A percentile compares a stretch with the other conserved stretches of the same genome.
Conservation (phyloP, 306 rosid genomes). For the Acacia melanoxylon region DNA sequence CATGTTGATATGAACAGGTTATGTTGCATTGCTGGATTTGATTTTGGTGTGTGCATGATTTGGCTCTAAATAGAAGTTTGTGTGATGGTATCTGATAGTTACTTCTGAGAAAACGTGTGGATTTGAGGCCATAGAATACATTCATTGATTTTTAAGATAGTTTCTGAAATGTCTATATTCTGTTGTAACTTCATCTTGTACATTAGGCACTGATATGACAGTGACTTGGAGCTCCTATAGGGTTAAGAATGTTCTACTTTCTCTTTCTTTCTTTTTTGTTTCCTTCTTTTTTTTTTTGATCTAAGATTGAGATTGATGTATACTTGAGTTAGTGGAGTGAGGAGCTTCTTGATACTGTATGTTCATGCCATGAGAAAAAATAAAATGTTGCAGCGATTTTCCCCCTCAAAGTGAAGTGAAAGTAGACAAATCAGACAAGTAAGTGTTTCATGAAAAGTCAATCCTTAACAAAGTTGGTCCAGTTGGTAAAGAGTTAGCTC, state of each 20-base stretch:
- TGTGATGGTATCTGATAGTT: neutral
- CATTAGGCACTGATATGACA: conserved; percentile 28
- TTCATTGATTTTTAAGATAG: conserved; percentile 27
- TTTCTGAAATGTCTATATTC: conserved; percentile 21
- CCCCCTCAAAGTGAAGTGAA: neutral
- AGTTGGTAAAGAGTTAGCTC: too few species aligned
- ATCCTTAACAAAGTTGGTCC: too few species aligned
- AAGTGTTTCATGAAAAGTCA: neutral
- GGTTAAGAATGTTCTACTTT: conserved; percentile 13
- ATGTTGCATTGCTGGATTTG: conserved; percentile 87
- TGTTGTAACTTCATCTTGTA: conserved; percentile 36
- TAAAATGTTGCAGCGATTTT: neutral
- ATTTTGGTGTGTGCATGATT: conserved; percentile 30
- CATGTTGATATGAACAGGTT: conserved; percentile 64
- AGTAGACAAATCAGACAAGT: neutral
- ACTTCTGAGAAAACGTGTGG: neutral
- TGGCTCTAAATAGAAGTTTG: conserved; percentile 13
- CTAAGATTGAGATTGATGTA: conserved; percentile 31
- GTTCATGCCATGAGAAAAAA: neutral
- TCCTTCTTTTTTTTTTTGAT: neutral
- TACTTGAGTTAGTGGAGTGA: conserved; percentile 6
- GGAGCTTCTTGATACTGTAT: conserved; percentile 19
- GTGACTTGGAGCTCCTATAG: conserved; percentile 24
- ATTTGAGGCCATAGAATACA: conserved; percentile 11
- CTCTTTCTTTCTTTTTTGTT: neutral